Evolutionary conservation across 2,329 filamentous ascomycete genomes (phyloP).

Genomic region (Penicillium griseofulvum): DNA sequence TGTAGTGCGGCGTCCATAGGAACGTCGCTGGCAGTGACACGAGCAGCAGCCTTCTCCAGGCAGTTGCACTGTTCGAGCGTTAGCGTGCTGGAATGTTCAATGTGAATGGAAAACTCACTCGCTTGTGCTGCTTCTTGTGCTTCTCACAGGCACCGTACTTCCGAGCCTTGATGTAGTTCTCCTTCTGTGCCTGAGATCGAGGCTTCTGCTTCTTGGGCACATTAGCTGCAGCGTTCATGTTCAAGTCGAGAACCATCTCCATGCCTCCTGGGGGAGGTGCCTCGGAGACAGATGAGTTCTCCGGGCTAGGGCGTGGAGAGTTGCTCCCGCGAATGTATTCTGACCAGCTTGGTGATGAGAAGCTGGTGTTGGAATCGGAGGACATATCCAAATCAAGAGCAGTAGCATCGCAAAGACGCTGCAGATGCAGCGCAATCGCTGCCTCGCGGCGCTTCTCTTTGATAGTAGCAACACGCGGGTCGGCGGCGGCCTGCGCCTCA

Average conservation of each 20-base stretch:
- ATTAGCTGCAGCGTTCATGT: constrained; percentile 44
- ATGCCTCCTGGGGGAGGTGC: constrained; percentile 27
- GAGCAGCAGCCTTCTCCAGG: constrained; percentile 35
- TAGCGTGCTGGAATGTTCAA: constrained; percentile 6
- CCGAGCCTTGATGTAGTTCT: constrained; percentile 45
- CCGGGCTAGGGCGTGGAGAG: constrained; percentile 26
- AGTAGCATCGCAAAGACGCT: constrained; percentile 35
- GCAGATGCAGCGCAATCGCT: constrained; percentile 42
- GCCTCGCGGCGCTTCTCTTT: constrained; percentile 45
- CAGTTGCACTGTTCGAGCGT: constrained; percentile 39
- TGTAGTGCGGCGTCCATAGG: constrained; percentile 12
- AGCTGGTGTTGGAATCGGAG: constrained; percentile 30
- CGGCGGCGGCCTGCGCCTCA: constrained; percentile 38
- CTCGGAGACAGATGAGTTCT: constrained; percentile 13
- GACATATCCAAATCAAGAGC: constrained; percentile 26
- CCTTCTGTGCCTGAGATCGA: constrained; percentile 42
- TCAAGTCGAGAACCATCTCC: constrained; percentile 43
- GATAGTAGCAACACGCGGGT: constrained; percentile 33
- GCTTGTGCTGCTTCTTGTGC: constrained; percentile 45
- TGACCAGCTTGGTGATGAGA: constrained; percentile 34
- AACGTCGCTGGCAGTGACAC: constrained; percentile 15
- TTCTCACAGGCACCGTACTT: constrained; percentile 46
- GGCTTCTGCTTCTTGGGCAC: constrained; percentile 44
- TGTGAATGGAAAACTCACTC: constrained; percentile 28
- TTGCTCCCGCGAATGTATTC: constrained; percentile 28